Percentiles rank a stretch among this genome's conserved stretches.
Conservation (phyloP, 2,329 filamentous ascomycete species). For the Aureobasidium sp. region DNA sequence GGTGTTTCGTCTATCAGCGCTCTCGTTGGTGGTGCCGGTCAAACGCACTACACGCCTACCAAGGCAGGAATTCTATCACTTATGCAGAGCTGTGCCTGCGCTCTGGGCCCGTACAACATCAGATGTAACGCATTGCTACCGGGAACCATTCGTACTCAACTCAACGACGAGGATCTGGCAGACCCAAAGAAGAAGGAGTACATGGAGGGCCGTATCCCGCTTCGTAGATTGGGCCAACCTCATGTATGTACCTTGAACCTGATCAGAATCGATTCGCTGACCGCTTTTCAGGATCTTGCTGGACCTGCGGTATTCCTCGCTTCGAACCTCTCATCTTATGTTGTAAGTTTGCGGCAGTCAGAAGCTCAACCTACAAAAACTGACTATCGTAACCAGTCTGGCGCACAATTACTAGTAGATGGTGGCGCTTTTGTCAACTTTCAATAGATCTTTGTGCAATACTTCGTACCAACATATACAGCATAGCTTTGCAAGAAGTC, state of each 20-base stretch:
- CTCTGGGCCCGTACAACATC: conserved; percentile 67
- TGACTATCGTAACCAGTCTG: conserved; percentile 44
- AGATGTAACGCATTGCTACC: conserved; percentile 79
- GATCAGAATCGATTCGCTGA: neutral
- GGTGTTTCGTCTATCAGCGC: conserved; percentile 67
- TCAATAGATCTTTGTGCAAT: conserved; percentile 45
- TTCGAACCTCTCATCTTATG: conserved; percentile 70
- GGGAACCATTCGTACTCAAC: conserved; percentile 74
- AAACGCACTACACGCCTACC: conserved; percentile 83
- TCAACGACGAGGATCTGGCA: conserved; percentile 77
- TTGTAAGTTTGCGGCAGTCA: conserved; percentile 29
- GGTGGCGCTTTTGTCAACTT: conserved; percentile 86
- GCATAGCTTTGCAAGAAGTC: neutral
- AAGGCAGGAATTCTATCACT: conserved; percentile 75
- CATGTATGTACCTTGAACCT: neutral
- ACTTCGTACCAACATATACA: neutral
- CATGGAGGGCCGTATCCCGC: conserved; percentile 74
- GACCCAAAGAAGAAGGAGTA: conserved; percentile 65
- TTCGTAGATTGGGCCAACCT: conserved; percentile 66
- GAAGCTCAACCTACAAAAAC: neutral
- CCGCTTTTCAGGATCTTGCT: conserved; percentile 54
- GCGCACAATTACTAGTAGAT: conserved; percentile 77
- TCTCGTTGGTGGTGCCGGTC: conserved; percentile 68
- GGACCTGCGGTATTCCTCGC: conserved; percentile 82
- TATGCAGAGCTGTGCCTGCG: conserved; percentile 77